Base-by-base conservation (phyloP, 345 rosid species). In the Geranium brycei region DNA sequence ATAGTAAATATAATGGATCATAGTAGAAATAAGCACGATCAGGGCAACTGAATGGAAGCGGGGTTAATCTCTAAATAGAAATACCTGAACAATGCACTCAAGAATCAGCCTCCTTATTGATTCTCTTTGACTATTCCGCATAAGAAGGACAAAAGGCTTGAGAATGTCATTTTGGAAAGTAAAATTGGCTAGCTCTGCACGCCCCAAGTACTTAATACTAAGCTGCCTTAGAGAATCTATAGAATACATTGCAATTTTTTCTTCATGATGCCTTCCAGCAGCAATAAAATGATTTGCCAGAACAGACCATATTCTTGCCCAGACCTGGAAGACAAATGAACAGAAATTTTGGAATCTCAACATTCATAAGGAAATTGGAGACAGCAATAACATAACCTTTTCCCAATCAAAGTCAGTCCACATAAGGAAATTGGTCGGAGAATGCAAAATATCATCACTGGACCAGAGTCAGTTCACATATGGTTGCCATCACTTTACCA, bases 161-260 rank as follows among this genome's bases (percentile, higher is more conserved):
- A 90, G 89, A 74, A 90, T 90, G 83, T 90, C 97, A 77, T 90
- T 90, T 76, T 90, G 97, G 75, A 87, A 90, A 67, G 91, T 85
- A 82, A 90, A 90, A 82, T 85, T 87, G 70, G 97, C 73, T 62
- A 90, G 91, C 70, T 90, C 97, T 59, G 90, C 87, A 38, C 95
- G 90, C 72, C 87, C 97, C 82, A 90, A 71, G 71, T 90, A 90
- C 75, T 90, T 90, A 92, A 90, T 82, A 19, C 91, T 87, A 59
- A 90, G 95, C 86, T 90, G 97, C 78, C 95, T 80, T 31, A 90
- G 83, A 72, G 97, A 90, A 85, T 90, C 97, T 75, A 90, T 87
- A 74, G 97, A 88, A 73, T 90, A 87, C 97, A 85, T 90, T 2
- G 95, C 87, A 79, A 90, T 84, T 81, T 90, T 90, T 81, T 87